Percentiles rank a stretch among this genome's conserved stretches.
Conservation (phyloP, 1,284 basidiomycete species). For the Mycocalia duriaeana region DNA sequence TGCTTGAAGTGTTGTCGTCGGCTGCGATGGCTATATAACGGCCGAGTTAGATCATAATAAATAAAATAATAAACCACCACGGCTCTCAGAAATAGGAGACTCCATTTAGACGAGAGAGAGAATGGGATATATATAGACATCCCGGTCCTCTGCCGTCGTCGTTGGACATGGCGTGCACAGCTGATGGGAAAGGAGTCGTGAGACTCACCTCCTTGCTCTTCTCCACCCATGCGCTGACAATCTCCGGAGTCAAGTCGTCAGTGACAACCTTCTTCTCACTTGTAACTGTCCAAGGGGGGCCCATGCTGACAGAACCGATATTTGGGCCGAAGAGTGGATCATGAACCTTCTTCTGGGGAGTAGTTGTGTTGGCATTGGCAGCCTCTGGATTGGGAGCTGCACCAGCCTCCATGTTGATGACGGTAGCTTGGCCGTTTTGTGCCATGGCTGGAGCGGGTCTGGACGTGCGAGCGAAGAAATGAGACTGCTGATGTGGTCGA, state of each 20-base stretch:
- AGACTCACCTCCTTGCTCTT: slow-evolving; percentile 77
- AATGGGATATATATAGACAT: too few species aligned
- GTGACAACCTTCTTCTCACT: slow-evolving; percentile 41
- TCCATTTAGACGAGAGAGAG: too few species aligned
- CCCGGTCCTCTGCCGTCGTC: too few species aligned
- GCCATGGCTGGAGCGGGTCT: slow-evolving; percentile 45
- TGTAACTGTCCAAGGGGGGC: slow-evolving; percentile 45
- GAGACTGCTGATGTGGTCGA: slow-evolving; percentile 45
- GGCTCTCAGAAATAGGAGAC: background rate
- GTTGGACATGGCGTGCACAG: too few species aligned
- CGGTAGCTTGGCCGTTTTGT: slow-evolving; percentile 23
- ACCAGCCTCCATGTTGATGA: slow-evolving; percentile 33
- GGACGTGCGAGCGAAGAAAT: slow-evolving; percentile 42
- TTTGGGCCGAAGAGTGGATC: slow-evolving; percentile 64
- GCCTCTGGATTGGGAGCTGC: background rate
- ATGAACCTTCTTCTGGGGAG: slow-evolving; percentile 38
- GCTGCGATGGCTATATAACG: slow-evolving; percentile 63
- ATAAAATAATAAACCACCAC: too few species aligned
- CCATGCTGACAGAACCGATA: slow-evolving; percentile 54
- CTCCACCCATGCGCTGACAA: slow-evolving; percentile 77
- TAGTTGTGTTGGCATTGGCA: slow-evolving; percentile 6
- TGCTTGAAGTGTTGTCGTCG: slow-evolving; percentile 87
- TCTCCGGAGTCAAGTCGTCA: slow-evolving; percentile 70
- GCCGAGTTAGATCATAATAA: too few species aligned
- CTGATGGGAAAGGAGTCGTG: background rate